These are phyloP conservation scores for Eucalyptus victrix DNA, from an alignment of 345 rosid genomes.

Conservation along the genomic window DNA sequence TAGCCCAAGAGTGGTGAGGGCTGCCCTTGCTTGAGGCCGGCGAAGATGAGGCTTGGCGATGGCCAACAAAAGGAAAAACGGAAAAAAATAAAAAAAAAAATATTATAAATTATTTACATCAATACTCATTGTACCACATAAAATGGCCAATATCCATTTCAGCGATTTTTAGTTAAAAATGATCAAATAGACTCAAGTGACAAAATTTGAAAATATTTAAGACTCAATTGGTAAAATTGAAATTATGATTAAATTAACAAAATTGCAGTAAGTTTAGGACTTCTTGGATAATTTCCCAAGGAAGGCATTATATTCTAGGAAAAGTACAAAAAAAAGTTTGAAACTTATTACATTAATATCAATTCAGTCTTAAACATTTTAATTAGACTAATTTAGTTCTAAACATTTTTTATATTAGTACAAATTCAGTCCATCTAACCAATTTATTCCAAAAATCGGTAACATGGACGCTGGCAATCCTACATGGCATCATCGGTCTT, in stretches of 20 bases:
- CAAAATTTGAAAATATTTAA: neutral
- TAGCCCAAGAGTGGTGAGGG: too few relatives aligned
- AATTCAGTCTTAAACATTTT: too few relatives aligned
- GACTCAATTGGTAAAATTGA: too few relatives aligned
- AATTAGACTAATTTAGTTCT: neutral
- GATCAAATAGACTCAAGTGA: neutral
- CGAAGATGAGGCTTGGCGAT: rapidly evolving
- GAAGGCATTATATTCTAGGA: neutral
- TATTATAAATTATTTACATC: too few relatives aligned
- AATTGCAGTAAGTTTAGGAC: rapidly evolving
- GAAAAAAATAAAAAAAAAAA: too few relatives aligned
- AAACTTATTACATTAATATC: neutral
- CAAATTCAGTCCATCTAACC: neutral
- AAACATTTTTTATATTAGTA: neutral
- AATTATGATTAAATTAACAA: rapidly evolving
- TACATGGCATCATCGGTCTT: neutral
- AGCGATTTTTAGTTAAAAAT: rapidly evolving
- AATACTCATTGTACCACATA: rapidly evolving
- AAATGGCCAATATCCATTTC: rapidly evolving
- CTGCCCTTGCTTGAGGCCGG: rapidly evolving
- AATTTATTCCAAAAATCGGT: rapidly evolving
- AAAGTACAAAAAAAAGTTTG: neutral
- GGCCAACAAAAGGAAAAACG: rapidly evolving
- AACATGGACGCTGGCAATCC: rapidly evolving
- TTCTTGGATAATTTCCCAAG: neutral